Evolutionary conservation across 2,329 filamentous ascomycete genomes (phyloP), one percentile per base, ranked within the genome.

Genomic region (Didymella segeticola): DNA sequence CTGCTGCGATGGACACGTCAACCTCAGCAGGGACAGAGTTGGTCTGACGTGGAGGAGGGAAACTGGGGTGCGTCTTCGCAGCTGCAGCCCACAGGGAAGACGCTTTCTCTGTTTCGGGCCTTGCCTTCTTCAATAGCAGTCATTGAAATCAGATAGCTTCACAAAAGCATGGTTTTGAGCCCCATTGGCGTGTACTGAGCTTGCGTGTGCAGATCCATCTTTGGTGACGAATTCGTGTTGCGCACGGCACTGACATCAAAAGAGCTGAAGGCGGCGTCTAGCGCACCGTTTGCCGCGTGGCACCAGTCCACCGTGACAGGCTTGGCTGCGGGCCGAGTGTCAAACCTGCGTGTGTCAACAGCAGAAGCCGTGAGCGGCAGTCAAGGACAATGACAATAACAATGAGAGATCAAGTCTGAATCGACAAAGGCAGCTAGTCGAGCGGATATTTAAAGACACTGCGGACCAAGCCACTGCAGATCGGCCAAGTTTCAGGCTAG

Each of bases 391-490:
- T 27, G 8, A 37, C 14, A 31, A 17, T 15, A 25, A 15, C 17
- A 23, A 14, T 9, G 31, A 29, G 8, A 34, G 29, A 26, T 14
- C 10, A 19, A 20, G 34, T 19, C 1, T 25, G 34, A 34, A 20
- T 25, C 12, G 12, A 2, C 20, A 8, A 12, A 15, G n/a, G 8
- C 39, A 14, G 25, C 14, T 10, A 15, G 15, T 29, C 19, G 10
- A 31, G 33, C 20, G 41, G 27, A 20, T 47, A 48, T 53, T 53
- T 43, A 43, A 47, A 53, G 50, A 19, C 20, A 26, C 50, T 43
- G 50, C 43, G 31, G 20, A 43, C 50, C 50, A 47, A 47, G 50
- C 50, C 50, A 53, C 50, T 19, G 43, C 20, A 30, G 50, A 53
- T 53, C 43, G 25, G 22, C 36, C 26, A 22, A n/a, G 38, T 53